Evolutionary conservation across 768 basidiomycete genomes (phyloP).

Genomic region (Daedaleopsis nitida): DNA sequence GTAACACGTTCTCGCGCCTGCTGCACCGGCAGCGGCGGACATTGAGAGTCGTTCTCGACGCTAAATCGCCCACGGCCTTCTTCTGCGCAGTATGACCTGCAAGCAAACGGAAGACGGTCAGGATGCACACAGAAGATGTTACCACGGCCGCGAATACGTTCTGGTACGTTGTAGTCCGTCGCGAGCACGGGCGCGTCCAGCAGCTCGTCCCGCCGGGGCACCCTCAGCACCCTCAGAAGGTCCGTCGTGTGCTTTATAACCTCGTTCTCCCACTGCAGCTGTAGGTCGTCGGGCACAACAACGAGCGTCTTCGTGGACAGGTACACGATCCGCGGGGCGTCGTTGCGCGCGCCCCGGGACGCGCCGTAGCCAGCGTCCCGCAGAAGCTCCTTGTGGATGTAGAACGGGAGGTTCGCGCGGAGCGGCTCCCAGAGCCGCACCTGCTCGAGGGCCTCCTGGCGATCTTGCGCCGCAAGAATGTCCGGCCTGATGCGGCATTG

Average conservation of each 20-base stretch:
- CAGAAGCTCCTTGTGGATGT: conserved; percentile 53
- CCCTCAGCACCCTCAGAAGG: conserved; percentile 55
- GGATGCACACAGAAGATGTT: not conserved
- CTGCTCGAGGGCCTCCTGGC: conserved; percentile 36
- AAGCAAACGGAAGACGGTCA: not conserved
- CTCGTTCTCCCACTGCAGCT: conserved; percentile 81
- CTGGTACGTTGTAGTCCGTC: conserved; percentile 62
- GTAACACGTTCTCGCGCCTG: conserved; percentile 44
- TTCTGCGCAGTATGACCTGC: conserved; percentile 54
- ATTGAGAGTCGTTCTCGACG: conserved; percentile 54
- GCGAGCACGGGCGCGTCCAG: conserved; percentile 64
- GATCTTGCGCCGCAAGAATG: conserved; percentile 23
- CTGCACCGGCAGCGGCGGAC: conserved; percentile 53
- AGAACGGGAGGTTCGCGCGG: conserved; percentile 62
- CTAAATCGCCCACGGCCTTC: conserved; percentile 41
- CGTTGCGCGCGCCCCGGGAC: conserved; percentile 24
- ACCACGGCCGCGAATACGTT: conserved; percentile 28
- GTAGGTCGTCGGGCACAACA: conserved; percentile 72
- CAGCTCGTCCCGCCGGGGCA: conserved; percentile 49
- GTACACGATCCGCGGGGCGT: conserved; percentile 56
- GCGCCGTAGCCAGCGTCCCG: conserved; percentile 21
- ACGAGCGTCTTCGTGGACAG: conserved; percentile 76
- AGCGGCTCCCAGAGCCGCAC: conserved; percentile 38
- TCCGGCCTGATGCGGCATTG: conserved; percentile 44
- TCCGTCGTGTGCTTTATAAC: conserved; percentile 74